phyloP scores from a whole-genome alignment of 2,329 filamentous ascomycete species.

The Ascochyta rabiei region DNA sequence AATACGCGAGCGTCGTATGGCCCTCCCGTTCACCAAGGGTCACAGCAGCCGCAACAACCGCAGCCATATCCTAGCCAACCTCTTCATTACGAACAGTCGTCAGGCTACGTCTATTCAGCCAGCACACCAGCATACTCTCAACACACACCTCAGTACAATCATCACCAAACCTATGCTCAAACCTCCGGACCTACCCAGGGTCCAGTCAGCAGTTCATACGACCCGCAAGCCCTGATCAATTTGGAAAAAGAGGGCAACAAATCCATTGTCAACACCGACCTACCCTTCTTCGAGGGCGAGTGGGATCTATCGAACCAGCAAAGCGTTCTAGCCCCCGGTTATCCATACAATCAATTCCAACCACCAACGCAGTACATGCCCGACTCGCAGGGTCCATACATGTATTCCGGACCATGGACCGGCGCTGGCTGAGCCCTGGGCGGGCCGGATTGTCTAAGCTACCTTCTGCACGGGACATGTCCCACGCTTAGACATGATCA shows the following conservation, averaged over 20 bases:
- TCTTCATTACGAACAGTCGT: neutral
- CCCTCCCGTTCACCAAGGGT: neutral
- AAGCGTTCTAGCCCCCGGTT: neutral
- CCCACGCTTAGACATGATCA: neutral
- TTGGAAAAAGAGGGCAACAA: slow-evolving; percentile 7
- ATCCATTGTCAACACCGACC: neutral
- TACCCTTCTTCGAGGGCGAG: neutral
- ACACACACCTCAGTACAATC: neutral
- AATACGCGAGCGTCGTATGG: neutral
- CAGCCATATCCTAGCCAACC: slow-evolving; percentile 3
- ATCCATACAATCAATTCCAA: neutral
- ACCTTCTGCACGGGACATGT: neutral
- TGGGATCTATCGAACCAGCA: neutral
- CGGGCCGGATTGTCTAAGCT: neutral
- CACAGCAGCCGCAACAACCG: slow-evolving; percentile 2
- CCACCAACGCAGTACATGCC: neutral
- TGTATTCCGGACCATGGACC: neutral
- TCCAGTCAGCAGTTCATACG: neutral
- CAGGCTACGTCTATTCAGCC: neutral
- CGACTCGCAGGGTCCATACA: neutral
- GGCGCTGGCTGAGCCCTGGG: neutral
- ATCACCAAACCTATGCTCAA: neutral
- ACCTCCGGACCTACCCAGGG: neutral
- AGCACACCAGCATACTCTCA: neutral
- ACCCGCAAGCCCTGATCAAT: neutral